These are phyloP conservation scores for Purpureocillium lavendulum DNA, from an alignment of 2,329 filamentous ascomycete genomes.

Conservation along the genomic window DNA sequence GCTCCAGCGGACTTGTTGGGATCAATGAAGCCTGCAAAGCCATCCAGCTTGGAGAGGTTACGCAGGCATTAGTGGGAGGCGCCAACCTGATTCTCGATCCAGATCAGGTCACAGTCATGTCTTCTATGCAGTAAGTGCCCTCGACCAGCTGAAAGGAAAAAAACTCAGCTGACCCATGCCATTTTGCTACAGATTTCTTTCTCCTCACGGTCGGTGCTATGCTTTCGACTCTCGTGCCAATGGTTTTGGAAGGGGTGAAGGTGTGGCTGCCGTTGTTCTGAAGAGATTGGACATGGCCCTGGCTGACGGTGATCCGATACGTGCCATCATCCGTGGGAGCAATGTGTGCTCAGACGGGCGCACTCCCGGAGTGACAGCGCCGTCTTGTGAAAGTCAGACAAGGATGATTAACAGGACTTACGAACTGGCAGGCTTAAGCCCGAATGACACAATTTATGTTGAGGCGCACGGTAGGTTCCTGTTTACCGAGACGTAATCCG, in stretches of 20 bases:
- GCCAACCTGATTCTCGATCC: constrained; percentile 17
- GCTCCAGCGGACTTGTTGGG: constrained; percentile 37
- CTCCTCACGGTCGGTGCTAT: constrained; percentile 16
- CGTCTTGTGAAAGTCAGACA: too few species aligned
- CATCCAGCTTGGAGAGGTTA: constrained; percentile 26
- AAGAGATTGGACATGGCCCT: constrained; percentile 34
- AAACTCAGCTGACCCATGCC: too few species aligned
- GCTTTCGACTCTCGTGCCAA: constrained; percentile 32
- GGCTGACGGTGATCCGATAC: constrained; percentile 25
- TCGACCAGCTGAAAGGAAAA: constrained; percentile 23
- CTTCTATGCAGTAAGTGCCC: constrained; percentile 30
- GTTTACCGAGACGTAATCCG: too few species aligned
- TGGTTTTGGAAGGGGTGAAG: constrained; percentile 42
- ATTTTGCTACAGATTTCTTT: too few species aligned
- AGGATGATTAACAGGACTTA: constrained; percentile 24
- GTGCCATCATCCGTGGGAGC: constrained; percentile 23
- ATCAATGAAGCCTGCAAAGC: constrained; percentile 32
- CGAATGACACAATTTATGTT: constrained; percentile 21
- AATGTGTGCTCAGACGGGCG: too few species aligned
- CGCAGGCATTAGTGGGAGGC: constrained; percentile 16
- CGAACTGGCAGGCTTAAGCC: constrained; percentile 19
- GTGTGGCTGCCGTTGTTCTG: constrained; percentile 30
- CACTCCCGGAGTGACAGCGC: too few species aligned
- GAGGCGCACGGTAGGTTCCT: constrained; percentile 32
- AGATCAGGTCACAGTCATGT: constrained; percentile 7